Percentiles rank a stretch among this genome's conserved stretches.
phyloP scores from a whole-genome alignment of 441 rosid species.

The Biscutella laevigata region DNA sequence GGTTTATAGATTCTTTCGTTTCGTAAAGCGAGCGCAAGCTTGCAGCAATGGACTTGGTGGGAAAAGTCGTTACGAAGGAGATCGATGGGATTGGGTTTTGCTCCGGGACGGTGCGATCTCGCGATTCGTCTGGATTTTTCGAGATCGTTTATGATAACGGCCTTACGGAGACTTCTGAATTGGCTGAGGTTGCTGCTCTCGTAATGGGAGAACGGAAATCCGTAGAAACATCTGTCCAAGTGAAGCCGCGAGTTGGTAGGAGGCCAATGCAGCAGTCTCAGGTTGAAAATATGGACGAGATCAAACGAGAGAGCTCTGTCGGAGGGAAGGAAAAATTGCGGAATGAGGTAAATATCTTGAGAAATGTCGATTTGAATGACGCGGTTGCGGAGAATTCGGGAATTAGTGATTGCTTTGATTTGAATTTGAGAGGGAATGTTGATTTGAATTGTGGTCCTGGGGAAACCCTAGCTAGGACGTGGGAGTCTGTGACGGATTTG shows the following conservation, averaged over 20 bases:
- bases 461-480: slow-evolving; percentile 34
- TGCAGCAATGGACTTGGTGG: slow-evolving; percentile 50
- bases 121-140: slow-evolving; percentile 46
- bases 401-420: slow-evolving; percentile 23
- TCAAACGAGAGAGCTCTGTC: slow-evolving; percentile 19
- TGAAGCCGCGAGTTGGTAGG: slow-evolving; percentile 39
- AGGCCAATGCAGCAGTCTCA: slow-evolving; percentile 56
- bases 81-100: slow-evolving; percentile 37
- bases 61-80: slow-evolving; percentile 50
- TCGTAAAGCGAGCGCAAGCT: slow-evolving; percentile 11
- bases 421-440: slow-evolving; percentile 26
- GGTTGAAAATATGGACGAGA: slow-evolving; percentile 23
- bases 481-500: slow-evolving; percentile 27
- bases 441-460: slow-evolving; percentile 37
- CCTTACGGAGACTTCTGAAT: slow-evolving; percentile 45
- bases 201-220: slow-evolving; percentile 16
- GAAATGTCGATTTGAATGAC: slow-evolving; percentile 37
- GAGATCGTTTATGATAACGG: slow-evolving; percentile 64
- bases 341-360: slow-evolving; percentile 20
- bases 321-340: too few relatives aligned
- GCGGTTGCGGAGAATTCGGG: slow-evolving; percentile 24
- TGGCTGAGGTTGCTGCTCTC: slow-evolving; percentile 36
- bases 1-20: slow-evolving; percentile 21
- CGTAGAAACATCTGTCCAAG: slow-evolving; percentile 19
- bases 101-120: slow-evolving; percentile 50